Evolutionary conservation across 257 asterid species (phyloP), one percentile per base, ranked within the genome.

Genomic region (Handroanthus guayacan): DNA sequence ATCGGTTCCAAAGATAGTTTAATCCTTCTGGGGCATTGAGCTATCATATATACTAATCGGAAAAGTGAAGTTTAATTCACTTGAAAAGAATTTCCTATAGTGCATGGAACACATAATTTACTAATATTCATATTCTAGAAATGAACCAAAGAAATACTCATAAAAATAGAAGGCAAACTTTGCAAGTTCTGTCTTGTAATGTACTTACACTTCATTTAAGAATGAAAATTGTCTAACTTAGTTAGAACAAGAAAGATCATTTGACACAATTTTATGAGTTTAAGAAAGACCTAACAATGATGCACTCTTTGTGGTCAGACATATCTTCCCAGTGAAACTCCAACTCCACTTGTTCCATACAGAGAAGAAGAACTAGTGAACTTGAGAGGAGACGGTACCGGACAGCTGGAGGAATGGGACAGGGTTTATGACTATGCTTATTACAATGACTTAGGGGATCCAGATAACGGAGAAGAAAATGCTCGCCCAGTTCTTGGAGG

Each of bases 391-490:
- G 56, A 84, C 66, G 88, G 87, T 16, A 78, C 39, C 47, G 84
- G 82, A 45, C 55, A 80, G 56, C 84, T 87, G 3, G 18, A 82
- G 69, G 91, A 84, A 79, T 87, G 91, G 91, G 91, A 87, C 41
- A 73, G 91, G 34, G 89, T 87, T 3, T 87, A 87, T 39, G 91
- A 87, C 79, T 87, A 87, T 17, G 91, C 85, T 48, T 75, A 68
- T 34, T 87, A 87, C 77, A 87, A 87, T 20, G 91, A 87, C 20
- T 76, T 84, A 44, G 89, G 82, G 0, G 62, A 82, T 52, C 88
- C 91, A 4, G 91, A 86, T 70, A 82, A 43, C 4, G 85, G 86
- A 0, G 57, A 54, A 13, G 86, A 84, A 3, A 72, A 70, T 1
- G 80, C 44, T 51, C 86, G 88, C 0, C 81, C 83, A 1, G 73